phyloP scores from a whole-genome alignment of 1,284 basidiomycete genomes.

The Mycosarcoma maydis region DNA sequence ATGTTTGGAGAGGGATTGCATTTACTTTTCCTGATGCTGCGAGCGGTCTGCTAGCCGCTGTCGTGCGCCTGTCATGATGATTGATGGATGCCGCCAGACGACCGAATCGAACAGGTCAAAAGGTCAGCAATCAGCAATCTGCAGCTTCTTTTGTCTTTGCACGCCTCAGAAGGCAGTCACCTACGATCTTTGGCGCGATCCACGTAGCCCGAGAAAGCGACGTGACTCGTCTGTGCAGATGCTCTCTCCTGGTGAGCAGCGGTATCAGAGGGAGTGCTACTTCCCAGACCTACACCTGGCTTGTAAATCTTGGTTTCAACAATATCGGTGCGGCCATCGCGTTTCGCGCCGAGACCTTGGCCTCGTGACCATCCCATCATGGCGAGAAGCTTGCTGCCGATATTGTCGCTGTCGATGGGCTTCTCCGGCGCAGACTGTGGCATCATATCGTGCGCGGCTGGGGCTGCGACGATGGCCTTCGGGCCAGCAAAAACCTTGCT shows the following conservation, averaged over 20 bases:
- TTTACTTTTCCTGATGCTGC: neutral
- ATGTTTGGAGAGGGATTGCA: neutral
- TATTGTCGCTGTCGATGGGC: slow-evolving; percentile 36
- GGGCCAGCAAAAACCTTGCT: slow-evolving; percentile 28
- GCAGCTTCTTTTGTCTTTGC: too few relatives aligned
- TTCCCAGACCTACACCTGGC: slow-evolving; percentile 40
- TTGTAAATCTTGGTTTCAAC: slow-evolving; percentile 47
- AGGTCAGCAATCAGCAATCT: neutral
- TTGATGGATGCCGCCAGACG: too few relatives aligned
- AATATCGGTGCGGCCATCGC: slow-evolving; percentile 29
- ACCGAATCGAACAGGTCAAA: neutral
- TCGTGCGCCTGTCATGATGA: slow-evolving; percentile 6
- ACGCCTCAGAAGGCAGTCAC: slow-evolving; percentile 6
- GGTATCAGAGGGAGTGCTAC: slow-evolving; percentile 6
- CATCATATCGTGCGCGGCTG: neutral
- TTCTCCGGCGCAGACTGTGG: slow-evolving; percentile 30
- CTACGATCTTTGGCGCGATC: slow-evolving; percentile 31
- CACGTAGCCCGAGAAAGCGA: slow-evolving; percentile 23
- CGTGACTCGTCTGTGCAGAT: neutral
- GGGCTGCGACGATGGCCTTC: neutral
- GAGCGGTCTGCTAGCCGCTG: slow-evolving; percentile 22
- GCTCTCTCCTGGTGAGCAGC: neutral
- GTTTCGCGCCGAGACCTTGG: slow-evolving; percentile 27
- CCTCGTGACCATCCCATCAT: slow-evolving; percentile 51
- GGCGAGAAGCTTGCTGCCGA: slow-evolving; percentile 41